A percentile compares a stretch with the other conserved stretches of the same genome.
Evolutionary conservation across 2,329 filamentous ascomycete species (phyloP).

Genomic region (Oidium heveae): DNA sequence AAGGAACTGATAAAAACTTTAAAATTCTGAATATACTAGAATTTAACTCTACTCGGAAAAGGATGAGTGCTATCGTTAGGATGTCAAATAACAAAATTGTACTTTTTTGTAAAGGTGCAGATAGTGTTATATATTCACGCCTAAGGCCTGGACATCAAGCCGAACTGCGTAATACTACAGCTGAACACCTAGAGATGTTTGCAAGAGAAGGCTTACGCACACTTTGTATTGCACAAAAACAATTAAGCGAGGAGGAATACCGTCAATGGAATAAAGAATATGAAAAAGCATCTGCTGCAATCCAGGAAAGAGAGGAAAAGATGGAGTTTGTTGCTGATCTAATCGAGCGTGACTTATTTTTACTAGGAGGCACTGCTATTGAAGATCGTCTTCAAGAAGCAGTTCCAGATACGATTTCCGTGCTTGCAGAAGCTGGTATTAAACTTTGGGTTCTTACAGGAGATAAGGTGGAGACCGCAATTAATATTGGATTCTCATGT

Average conservation of each 20-base stretch:
- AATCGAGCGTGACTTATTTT: slow-evolving; percentile 71
- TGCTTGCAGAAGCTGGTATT: slow-evolving; percentile 81
- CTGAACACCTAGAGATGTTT: slow-evolving; percentile 90
- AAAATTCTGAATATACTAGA: slow-evolving; percentile 83
- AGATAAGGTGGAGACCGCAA: slow-evolving; percentile 96
- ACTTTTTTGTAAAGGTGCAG: slow-evolving; percentile 90
- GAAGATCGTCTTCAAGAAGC: slow-evolving; percentile 93
- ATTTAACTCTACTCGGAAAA: slow-evolving; percentile 89
- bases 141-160: slow-evolving; percentile 65
- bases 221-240: slow-evolving; percentile 70
- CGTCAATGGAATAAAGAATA: slow-evolving; percentile 64
- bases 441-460: slow-evolving; percentile 97
- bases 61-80: slow-evolving; percentile 89
- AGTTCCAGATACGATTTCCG: slow-evolving; percentile 80
- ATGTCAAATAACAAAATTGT: slow-evolving; percentile 83
- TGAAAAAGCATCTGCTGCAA: slow-evolving; percentile 59
- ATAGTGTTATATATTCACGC: slow-evolving; percentile 89
- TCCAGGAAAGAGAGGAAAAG: slow-evolving; percentile 77
- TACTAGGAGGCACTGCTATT: slow-evolving; percentile 86
- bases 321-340: slow-evolving; percentile 69
- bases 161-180: slow-evolving; percentile 59
- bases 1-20: slow-evolving; percentile 68
- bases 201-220: slow-evolving; percentile 86
- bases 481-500: slow-evolving; percentile 98
- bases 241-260: slow-evolving; percentile 65